Base-by-base conservation (phyloP, 2,329 filamentous ascomycete species). In the Fusarium sp. region DNA sequence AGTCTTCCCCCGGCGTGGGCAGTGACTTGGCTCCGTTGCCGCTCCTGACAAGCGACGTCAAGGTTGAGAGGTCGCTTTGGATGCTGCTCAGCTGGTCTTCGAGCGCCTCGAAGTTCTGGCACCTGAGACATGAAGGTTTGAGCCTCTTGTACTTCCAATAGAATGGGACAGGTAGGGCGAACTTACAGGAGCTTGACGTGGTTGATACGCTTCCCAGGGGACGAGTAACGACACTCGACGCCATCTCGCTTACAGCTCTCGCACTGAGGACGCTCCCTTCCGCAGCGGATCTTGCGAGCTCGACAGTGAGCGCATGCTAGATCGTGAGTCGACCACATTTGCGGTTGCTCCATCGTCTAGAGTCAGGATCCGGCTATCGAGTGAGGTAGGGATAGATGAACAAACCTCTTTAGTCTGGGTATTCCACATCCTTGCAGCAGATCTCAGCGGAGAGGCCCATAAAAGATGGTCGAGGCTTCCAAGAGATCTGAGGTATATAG, bases 311-410 rank as follows among this genome's bases (percentile, higher is more conserved):
- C 77, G 64, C 77, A 79, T 60, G 77, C 77, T 25, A 79, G 60
- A 58, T 79, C 77, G 42, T 79, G 77, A 13, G 77, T 79, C 14
- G 77, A 79, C 77, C 77, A 79, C 76, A 79, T 79, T 54, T 78
- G 77, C 33, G 71, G 63, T 52, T 79, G 70, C 63, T 76, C 42
- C 22, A 57, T 33, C n/a, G 2, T 65, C 20, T 25, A 54, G 16
- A 18, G 69, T 79, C 52, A 79, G 76, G 59, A 25, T 42, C 27
- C 18, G 20, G 20, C 47, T 31, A 7, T 29, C 11, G 38, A 56
- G 13, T 22, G 3, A 52, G 6, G 18, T 29, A 11, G 16, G 18
- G 47, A 36, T 20, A 27, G n/a, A 13, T 14, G 7, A n/a, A 74
- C 77, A 35, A 68, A 79, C 77, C 77, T 79, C 77, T 68, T 79